A percentile compares a stretch with the other conserved stretches of the same genome.
phyloP scores from a whole-genome alignment of 2,329 filamentous ascomycete species.

The Aspergillus melleus region DNA sequence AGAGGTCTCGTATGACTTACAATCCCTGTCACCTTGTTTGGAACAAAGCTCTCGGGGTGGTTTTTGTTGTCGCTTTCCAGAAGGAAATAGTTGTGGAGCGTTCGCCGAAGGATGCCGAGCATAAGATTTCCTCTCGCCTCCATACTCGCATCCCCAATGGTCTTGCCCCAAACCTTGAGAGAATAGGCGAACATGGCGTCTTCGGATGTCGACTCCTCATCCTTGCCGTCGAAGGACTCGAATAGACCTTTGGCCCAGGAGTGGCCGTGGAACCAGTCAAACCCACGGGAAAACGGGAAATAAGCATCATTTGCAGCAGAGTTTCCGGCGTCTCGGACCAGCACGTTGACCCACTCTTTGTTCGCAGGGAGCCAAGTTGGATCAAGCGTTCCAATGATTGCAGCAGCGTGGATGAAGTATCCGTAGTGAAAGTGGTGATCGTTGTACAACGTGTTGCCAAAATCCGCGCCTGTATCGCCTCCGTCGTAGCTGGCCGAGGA shows the following conservation, averaged over 20 bases:
- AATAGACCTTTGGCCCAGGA: constrained; percentile 74
- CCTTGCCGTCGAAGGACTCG: constrained; percentile 55
- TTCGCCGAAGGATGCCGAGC: constrained; percentile 73
- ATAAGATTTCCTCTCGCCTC: constrained; percentile 82
- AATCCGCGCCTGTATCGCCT: constrained; percentile 71
- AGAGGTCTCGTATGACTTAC: constrained; percentile 28
- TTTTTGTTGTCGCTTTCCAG: constrained; percentile 68
- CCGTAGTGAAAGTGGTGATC: constrained; percentile 68
- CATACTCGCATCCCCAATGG: constrained; percentile 73
- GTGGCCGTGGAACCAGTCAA: constrained; percentile 95
- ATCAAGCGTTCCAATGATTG: constrained; percentile 78
- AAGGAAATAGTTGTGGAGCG: constrained; percentile 78
- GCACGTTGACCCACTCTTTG: constrained; percentile 74
- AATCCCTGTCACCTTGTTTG: constrained; percentile 70
- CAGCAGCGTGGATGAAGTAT: constrained; percentile 85
- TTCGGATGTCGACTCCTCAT: constrained; percentile 80
- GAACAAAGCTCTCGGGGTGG: constrained; percentile 74
- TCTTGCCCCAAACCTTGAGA: constrained; percentile 89
- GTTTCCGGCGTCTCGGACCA: constrained; percentile 84
- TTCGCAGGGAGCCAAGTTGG: constrained; percentile 72
- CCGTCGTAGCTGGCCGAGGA: constrained; percentile 71
- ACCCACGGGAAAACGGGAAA: constrained; percentile 80
- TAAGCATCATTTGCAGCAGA: constrained; percentile 67
- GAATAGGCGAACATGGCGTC: constrained; percentile 86
- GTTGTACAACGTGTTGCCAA: constrained; percentile 80